Conservation (phyloP, 2,329 filamentous ascomycete genomes). For the Claviceps capensis region DNA sequence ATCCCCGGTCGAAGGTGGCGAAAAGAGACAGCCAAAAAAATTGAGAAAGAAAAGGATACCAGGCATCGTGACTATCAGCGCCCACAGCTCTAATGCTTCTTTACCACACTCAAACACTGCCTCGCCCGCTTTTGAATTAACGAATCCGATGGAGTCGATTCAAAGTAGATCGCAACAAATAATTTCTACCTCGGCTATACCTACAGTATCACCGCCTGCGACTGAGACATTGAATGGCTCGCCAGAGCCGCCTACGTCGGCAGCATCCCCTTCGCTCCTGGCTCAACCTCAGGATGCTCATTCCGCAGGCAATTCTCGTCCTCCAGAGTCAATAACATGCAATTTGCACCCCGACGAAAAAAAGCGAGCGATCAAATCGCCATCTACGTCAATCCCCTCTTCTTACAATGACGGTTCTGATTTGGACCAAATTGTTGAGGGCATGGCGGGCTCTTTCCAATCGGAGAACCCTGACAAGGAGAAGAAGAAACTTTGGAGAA, state of each 20-base stretch:
- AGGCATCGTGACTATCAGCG: slow-evolving; percentile 67
- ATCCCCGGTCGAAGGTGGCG: slow-evolving; percentile 45
- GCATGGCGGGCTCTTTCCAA: slow-evolving; percentile 23
- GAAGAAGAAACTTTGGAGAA: slow-evolving; percentile 58
- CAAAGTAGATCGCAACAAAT: slow-evolving; percentile 5
- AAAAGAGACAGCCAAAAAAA: slow-evolving; percentile 72
- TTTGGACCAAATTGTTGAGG: slow-evolving; percentile 53
- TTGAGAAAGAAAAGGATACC: slow-evolving; percentile 75
- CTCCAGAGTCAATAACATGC: slow-evolving; percentile 28
- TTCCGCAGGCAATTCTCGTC: slow-evolving; percentile 32
- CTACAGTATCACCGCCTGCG: background rate
- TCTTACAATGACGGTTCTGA: slow-evolving; percentile 73
- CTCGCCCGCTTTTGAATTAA: slow-evolving; percentile 32
- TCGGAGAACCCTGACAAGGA: slow-evolving; percentile 45
- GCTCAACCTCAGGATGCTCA: slow-evolving; percentile 19
- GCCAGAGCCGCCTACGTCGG: background rate
- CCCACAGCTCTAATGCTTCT: slow-evolving; percentile 79
- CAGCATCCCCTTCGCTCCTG: slow-evolving; percentile 6
- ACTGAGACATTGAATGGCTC: background rate
- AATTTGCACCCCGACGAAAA: slow-evolving; percentile 30
- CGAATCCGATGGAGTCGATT: slow-evolving; percentile 31
- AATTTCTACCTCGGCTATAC: background rate
- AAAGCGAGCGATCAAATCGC: slow-evolving; percentile 56
- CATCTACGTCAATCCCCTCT: slow-evolving; percentile 64
- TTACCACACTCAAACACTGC: slow-evolving; percentile 34